Evolutionary conservation across 129 eudicot genomes (phyloP).

Genomic region (Tagetes erecta): DNA sequence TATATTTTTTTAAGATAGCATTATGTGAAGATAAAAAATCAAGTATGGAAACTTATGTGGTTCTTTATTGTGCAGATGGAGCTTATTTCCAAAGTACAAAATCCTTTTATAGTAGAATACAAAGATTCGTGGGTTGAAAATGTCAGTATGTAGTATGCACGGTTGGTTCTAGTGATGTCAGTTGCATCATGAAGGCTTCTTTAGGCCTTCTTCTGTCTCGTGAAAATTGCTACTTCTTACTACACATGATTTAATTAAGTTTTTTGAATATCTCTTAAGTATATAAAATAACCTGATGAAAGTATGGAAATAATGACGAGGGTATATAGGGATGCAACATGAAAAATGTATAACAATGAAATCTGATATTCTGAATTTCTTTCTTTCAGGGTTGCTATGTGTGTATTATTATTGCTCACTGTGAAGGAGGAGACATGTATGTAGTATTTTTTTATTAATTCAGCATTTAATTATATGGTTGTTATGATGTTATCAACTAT

Average conservation of each 20-base stretch:
- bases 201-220: constrained; percentile 6
- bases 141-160: constrained; percentile 36
- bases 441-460: constrained; percentile 28
- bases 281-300: not conserved
- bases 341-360: constrained; percentile 5
- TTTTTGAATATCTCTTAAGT: constrained; percentile 10
- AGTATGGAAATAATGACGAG: not conserved
- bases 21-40: constrained; percentile 1
- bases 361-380: constrained; percentile 14
- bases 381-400: constrained; percentile 91
- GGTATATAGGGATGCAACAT: not conserved
- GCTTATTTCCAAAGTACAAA: constrained; percentile 68
- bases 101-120: constrained; percentile 89
- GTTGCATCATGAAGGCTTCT: constrained; percentile 9
- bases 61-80: constrained; percentile 72
- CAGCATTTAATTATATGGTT: constrained; percentile 3
- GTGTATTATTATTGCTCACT: constrained; percentile 85
- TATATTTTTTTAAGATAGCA: not conserved
- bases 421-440: constrained; percentile 99
- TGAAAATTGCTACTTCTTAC: constrained; percentile 9
- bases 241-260: constrained; percentile 13
- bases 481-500: constrained; percentile 20
- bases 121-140: constrained; percentile 98
- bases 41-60: constrained; percentile 20
- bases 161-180: constrained; percentile 21